Conservation (phyloP, 139 green algal genomes). For the Chlamydomonas eustigma region DNA sequence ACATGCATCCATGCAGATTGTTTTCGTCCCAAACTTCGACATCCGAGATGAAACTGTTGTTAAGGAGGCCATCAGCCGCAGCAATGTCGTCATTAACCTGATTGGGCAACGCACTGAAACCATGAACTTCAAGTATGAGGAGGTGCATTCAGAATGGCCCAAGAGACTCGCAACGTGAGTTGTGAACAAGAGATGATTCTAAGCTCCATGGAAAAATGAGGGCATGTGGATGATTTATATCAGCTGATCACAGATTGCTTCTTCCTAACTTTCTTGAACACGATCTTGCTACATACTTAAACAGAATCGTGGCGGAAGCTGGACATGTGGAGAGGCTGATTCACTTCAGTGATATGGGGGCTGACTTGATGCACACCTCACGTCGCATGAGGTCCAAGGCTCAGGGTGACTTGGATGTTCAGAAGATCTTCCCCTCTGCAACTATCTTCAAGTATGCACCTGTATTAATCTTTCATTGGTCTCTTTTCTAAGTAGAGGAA, state of each 20-base stretch:
- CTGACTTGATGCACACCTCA: constrained; percentile 50
- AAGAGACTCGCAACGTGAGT: constrained; percentile 28
- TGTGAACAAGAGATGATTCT: too few species aligned
- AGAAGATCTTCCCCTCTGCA: constrained; percentile 29
- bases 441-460: constrained; percentile 38
- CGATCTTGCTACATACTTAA: not conserved
- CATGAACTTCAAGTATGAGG: constrained; percentile 87
- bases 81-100: constrained; percentile 90
- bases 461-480: too few species aligned
- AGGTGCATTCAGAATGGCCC: constrained; percentile 52
- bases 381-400: constrained; percentile 75
- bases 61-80: constrained; percentile 53
- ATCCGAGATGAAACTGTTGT: constrained; percentile 76
- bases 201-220: too few species aligned
- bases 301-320: constrained; percentile 8
- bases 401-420: constrained; percentile 39
- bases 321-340: constrained; percentile 65
- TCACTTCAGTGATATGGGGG: constrained; percentile 76
- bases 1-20: constrained; percentile 11
- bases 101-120: constrained; percentile 86
- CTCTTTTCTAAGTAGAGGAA: too few species aligned
- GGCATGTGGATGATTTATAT: too few species aligned
- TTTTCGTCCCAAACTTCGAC: constrained; percentile 54
- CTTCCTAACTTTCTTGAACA: too few species aligned
- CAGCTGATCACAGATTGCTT: too few species aligned